Evolutionary conservation across 1,284 basidiomycete genomes (phyloP).

Genomic region (Schizopora paradoxa): DNA sequence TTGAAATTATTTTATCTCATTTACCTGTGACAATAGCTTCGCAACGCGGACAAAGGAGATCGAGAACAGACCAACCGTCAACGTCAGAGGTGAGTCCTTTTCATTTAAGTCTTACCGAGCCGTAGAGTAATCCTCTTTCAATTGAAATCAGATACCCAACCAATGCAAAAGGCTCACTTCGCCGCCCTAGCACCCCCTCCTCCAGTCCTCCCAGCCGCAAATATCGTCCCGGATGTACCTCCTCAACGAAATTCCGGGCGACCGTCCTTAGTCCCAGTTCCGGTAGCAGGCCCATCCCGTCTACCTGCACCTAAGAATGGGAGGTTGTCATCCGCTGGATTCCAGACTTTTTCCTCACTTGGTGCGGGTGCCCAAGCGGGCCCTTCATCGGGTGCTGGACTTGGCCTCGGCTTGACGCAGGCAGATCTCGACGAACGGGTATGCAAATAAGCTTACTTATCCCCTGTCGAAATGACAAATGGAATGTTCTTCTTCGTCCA

Average conservation of each 20-base stretch:
- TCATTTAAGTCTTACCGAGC: conserved; percentile 1
- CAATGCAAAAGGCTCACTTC: conserved; percentile 51
- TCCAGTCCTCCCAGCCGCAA: conserved; percentile 41
- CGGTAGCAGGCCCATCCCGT: conserved; percentile 17
- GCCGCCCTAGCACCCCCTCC: conserved; percentile 47
- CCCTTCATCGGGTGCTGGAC: background rate
- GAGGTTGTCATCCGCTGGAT: conserved; percentile 5
- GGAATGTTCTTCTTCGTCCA: conserved; percentile 24
- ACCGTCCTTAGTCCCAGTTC: conserved; percentile 17
- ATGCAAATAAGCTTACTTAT: conserved; percentile 22
- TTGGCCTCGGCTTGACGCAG: conserved; percentile 41
- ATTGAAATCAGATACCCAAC: conserved; percentile 43
- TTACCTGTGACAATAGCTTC: conserved; percentile 43
- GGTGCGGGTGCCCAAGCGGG: conserved; percentile 6
- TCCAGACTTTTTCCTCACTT: conserved; percentile 12
- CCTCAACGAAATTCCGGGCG: conserved; percentile 14
- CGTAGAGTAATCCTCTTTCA: conserved; percentile 9
- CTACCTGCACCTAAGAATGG: conserved; percentile 16
- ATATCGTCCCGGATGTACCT: conserved; percentile 21
- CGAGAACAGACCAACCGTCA: conserved; percentile 70
- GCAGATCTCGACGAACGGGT: conserved; percentile 69
- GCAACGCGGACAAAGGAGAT: conserved; percentile 75
- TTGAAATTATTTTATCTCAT: conserved; percentile 4
- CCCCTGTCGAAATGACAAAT: background rate
- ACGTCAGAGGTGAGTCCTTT: conserved; percentile 54